Evolutionary conservation across 2,329 filamentous ascomycete species (phyloP).

Genomic region (Paracamarosporium sp.): DNA sequence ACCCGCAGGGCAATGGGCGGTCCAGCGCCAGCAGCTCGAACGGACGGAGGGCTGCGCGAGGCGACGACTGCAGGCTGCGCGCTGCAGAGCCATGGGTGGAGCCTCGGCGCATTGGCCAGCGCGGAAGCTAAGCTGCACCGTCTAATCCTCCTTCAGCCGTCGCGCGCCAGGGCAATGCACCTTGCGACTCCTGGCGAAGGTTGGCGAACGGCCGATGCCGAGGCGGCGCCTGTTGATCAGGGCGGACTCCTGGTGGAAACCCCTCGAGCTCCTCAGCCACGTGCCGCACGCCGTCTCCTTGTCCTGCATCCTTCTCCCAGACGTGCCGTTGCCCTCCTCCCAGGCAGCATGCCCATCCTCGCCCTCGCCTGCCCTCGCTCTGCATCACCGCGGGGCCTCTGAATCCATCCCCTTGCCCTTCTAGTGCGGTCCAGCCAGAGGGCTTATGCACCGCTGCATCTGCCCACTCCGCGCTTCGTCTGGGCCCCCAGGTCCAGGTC

Average conservation of each 20-base stretch:
- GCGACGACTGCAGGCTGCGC: background rate
- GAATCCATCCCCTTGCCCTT: conserved; percentile 8
- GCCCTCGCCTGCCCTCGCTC: background rate
- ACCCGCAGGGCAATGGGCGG: background rate
- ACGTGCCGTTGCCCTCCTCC: background rate
- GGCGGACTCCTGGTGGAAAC: conserved; percentile 3
- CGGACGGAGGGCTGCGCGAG: background rate
- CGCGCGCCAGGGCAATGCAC: background rate
- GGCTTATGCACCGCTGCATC: conserved; percentile 36
- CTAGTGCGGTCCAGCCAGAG: conserved; percentile 14
- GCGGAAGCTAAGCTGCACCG: background rate
- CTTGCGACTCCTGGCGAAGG: conserved; percentile 1
- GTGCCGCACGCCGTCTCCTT: conserved; percentile 3
- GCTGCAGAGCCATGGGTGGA: background rate
- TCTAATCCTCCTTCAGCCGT: background rate
- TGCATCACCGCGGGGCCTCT: background rate
- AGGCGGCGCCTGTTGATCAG: conserved; percentile 5
- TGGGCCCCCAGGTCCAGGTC: no score
- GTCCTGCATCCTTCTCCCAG: conserved; percentile 1
- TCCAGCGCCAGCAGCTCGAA: no score
- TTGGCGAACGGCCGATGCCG: conserved; percentile 4
- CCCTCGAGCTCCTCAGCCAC: conserved; percentile 6
- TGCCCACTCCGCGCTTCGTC: conserved; percentile 25
- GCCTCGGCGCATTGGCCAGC: background rate
- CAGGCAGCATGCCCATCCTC: background rate